phyloP scores from a whole-genome alignment of 2,329 filamentous ascomycete species.

The Aspergillus sp. region DNA sequence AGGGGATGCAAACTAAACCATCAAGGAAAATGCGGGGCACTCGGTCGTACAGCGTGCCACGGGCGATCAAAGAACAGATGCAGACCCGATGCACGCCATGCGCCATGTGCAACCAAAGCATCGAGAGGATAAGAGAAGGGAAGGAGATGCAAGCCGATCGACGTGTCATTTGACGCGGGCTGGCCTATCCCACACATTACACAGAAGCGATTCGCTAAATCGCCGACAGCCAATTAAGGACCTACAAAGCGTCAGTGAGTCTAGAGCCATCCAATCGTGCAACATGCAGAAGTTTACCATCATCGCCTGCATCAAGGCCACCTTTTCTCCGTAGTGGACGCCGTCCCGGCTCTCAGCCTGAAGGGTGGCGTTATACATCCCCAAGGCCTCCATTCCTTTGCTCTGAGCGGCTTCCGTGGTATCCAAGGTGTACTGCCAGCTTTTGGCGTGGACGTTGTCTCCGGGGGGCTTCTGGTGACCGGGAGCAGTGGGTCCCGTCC shows the following conservation, averaged over 20 bases:
- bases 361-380: constrained; percentile 46
- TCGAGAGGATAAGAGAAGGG: not conserved
- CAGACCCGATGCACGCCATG: not conserved
- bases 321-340: constrained; percentile 38
- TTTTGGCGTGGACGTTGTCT: constrained; percentile 31
- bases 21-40: not conserved
- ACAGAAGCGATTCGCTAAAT: constrained; percentile 8
- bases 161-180: not conserved
- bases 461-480: constrained; percentile 34
- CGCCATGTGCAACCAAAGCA: not conserved
- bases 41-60: not conserved
- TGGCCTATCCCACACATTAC: not conserved
- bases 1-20: not conserved
- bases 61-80: not conserved
- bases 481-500: constrained; percentile 42
- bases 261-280: constrained; percentile 3
- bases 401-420: constrained; percentile 32
- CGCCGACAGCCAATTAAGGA: constrained; percentile 24
- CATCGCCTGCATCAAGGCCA: constrained; percentile 45
- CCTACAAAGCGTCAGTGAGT: constrained; percentile 10
- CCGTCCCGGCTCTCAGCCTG: constrained; percentile 43
- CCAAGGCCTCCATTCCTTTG: constrained; percentile 41
- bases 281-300: constrained; percentile 32
- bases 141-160: not conserved
- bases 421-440: constrained; percentile 42